Base-by-base conservation (phyloP, 805 yeast genomes). In the Metschnikowia dekortorum region DNA sequence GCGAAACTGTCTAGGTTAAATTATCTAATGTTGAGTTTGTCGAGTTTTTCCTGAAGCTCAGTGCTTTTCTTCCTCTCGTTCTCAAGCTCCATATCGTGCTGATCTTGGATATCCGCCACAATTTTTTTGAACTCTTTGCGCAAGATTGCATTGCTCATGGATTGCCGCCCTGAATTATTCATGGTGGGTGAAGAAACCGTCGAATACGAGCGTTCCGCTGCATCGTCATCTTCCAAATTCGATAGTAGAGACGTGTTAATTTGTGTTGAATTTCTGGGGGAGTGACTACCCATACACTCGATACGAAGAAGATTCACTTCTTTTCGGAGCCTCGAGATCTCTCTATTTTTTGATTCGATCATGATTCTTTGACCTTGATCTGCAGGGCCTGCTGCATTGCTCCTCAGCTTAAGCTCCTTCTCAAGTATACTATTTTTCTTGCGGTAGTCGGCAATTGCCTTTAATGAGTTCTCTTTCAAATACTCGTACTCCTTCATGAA, bases 51-150 rank as follows among this genome's bases (percentile, higher is more conserved):
- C 56, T 71, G 72, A 46, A 83, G 62, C 52, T 78, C 70, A 37
- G 71, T 65, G 54, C 83, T 72, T 53, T 75, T 74, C n/a, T 73
- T 65, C 39, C 81, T 73, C 63, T 84, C 89, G 54, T 76, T 75
- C 35, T 73, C 71, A 41, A 86, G 63, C 54, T 84, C 87, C 9
- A 69, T 60, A 55, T 84, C 88, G 58, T 83, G 81, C 50, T 75
- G 81, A 42, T 75, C 79, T 53, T 83, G 87, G 50, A 85, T 79
- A 37, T 81, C 83, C 22, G 75, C 68, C 4, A 85, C 82, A 45
- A 85, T 68, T 57, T 81, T 83, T 64, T 80, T 85, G 68, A 85
- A 86, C 64, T 86, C 90, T 53, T 79, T 74, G 50, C 88, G 71
- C 65, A 86, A 68, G 2, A 85, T 82, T 0, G 83, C 78, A 36